phyloP scores from a whole-genome alignment of 2,329 filamentous ascomycete genomes.

The Trichophyton benhamiae region DNA sequence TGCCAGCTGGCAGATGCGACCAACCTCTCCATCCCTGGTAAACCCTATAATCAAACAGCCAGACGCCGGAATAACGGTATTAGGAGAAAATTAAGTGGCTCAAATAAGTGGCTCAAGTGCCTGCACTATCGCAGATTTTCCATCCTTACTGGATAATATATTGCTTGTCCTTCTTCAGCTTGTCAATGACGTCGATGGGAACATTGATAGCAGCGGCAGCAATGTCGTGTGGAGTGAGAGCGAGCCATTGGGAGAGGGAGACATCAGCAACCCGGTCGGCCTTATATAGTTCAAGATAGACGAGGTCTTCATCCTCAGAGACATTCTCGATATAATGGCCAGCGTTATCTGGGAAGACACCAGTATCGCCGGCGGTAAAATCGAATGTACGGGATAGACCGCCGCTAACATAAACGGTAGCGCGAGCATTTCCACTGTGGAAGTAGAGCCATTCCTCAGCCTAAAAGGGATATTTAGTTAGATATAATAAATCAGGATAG shows the following conservation, averaged over 20 bases:
- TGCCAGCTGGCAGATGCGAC: too few species aligned
- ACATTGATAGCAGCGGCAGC: slow-evolving; percentile 50
- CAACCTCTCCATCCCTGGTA: background rate
- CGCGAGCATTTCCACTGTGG: slow-evolving; percentile 48
- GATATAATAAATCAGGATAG: background rate
- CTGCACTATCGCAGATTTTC: background rate
- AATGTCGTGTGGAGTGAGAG: slow-evolving; percentile 51
- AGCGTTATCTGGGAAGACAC: slow-evolving; percentile 53
- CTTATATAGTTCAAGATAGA: slow-evolving; percentile 60
- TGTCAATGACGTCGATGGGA: slow-evolving; percentile 43
- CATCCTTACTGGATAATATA: slow-evolving; percentile 32
- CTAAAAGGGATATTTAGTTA: slow-evolving; percentile 23
- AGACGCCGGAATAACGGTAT: background rate
- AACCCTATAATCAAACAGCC: background rate
- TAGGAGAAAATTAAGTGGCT: background rate
- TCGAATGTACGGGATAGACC: slow-evolving; percentile 53
- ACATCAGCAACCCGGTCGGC: slow-evolving; percentile 55
- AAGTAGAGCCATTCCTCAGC: slow-evolving; percentile 63
- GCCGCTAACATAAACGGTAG: slow-evolving; percentile 53
- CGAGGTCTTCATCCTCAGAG: slow-evolving; percentile 49
- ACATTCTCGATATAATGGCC: slow-evolving; percentile 60
- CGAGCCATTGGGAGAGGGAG: slow-evolving; percentile 56
- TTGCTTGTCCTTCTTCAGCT: slow-evolving; percentile 53
- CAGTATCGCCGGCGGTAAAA: slow-evolving; percentile 53
- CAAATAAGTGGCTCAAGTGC: background rate